Evolutionary conservation across 2,329 filamentous ascomycete species (phyloP).

Genomic region (Podosphaera xanthii): DNA sequence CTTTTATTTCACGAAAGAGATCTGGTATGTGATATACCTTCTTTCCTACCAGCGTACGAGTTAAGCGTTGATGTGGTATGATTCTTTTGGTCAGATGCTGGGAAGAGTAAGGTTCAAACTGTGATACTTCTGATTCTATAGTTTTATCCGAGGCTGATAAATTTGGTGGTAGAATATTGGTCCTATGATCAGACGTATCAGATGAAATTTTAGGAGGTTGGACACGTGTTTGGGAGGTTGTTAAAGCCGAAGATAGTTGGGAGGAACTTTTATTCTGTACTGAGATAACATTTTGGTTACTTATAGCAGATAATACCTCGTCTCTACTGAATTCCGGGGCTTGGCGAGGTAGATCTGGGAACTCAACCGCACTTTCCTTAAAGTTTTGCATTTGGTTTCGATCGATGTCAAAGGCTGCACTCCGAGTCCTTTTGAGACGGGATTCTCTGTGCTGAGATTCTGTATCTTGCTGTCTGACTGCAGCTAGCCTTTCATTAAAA

Average conservation of each 20-base stretch:
- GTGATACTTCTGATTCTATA: conserved; percentile 27
- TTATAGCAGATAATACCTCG: conserved; percentile 26
- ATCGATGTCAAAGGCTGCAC: conserved; percentile 32
- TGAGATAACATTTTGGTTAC: conserved; percentile 15
- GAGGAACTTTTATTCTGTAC: conserved; percentile 20
- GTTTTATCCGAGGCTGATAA: conserved; percentile 1
- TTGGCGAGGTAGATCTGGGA: conserved; percentile 26
- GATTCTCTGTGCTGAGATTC: conserved; percentile 27
- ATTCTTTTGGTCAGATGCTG: conserved; percentile 65
- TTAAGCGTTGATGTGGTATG: conserved; percentile 58
- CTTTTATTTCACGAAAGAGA: conserved; percentile 57
- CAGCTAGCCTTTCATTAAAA: conserved; percentile 72
- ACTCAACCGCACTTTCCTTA: conserved; percentile 31
- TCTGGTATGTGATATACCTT: conserved; percentile 59
- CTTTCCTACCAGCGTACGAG: conserved; percentile 56
- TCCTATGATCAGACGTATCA: not conserved
- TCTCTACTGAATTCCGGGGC: conserved; percentile 37
- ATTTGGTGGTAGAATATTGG: not conserved
- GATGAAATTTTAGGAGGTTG: not conserved
- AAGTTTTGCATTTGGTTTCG: conserved; percentile 35
- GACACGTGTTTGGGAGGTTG: not conserved
- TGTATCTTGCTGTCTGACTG: conserved; percentile 35
- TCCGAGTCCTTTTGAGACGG: conserved; percentile 29
- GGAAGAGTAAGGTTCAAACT: conserved; percentile 70
- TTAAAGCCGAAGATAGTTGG: conserved; percentile 8